These are phyloP conservation scores for Coffea canephora DNA, from an alignment of 257 asterid species.

Conservation along the genomic window DNA sequence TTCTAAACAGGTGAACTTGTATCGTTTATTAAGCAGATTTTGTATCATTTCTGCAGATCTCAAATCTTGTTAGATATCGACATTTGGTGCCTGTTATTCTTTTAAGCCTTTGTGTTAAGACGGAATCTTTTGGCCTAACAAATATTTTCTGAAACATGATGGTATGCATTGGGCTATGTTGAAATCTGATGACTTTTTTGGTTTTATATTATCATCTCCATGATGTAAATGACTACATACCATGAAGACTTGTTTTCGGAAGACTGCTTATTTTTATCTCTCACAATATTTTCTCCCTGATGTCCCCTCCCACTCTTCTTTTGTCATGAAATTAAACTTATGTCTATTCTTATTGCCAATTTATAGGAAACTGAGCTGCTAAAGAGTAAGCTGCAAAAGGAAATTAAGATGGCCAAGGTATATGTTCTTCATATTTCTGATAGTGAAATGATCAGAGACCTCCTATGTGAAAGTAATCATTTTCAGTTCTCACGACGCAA, in stretches of 20 bases:
- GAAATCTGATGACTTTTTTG: background rate
- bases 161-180: background rate
- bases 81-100: background rate
- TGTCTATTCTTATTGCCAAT: constrained; percentile 2
- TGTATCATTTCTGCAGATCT: background rate
- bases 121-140: background rate
- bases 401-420: constrained; percentile 42
- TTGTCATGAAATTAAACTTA: background rate
- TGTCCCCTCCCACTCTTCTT: background rate
- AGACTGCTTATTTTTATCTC: background rate
- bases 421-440: background rate
- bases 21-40: background rate
- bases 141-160: background rate
- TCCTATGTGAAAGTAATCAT: background rate
- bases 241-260: background rate
- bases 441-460: background rate
- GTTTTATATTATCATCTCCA: background rate
- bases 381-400: constrained; percentile 37
- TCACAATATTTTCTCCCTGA: background rate
- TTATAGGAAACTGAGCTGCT: constrained; percentile 51
- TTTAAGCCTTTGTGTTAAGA: background rate
- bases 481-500: too few species aligned
- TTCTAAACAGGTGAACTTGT: background rate
- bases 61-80: background rate
- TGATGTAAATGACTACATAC: background rate